Conservation (phyloP, 2,329 filamentous ascomycete genomes). For the Xylariaceae sp. region DNA sequence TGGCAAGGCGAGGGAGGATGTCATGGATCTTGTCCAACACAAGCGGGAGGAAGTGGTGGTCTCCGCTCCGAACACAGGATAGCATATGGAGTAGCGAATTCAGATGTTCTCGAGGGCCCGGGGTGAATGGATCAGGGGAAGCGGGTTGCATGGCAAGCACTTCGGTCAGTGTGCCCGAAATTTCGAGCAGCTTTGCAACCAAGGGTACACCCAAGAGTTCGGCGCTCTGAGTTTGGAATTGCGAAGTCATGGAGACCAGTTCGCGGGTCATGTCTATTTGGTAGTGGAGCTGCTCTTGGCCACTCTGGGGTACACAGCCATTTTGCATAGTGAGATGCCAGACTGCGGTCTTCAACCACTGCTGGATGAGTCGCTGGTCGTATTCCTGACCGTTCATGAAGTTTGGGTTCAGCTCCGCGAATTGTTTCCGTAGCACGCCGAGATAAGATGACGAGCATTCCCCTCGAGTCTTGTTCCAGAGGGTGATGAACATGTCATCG, state of each 20-base stretch:
- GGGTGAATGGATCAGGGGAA: slow-evolving; percentile 57
- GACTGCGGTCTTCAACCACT: slow-evolving; percentile 61
- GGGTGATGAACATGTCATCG: slow-evolving; percentile 58
- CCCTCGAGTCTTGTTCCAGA: slow-evolving; percentile 63
- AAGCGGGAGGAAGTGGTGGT: slow-evolving; percentile 73
- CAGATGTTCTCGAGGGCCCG: slow-evolving; percentile 70
- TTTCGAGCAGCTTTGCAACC: slow-evolving; percentile 77
- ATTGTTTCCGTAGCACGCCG: slow-evolving; percentile 57
- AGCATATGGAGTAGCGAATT: slow-evolving; percentile 65
- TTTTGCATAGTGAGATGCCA: slow-evolving; percentile 60
- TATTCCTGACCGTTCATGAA: slow-evolving; percentile 49
- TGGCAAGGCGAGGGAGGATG: slow-evolving; percentile 59
- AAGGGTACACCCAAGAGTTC: slow-evolving; percentile 72
- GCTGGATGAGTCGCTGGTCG: slow-evolving; percentile 56
- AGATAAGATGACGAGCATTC: slow-evolving; percentile 57
- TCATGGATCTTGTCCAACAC: slow-evolving; percentile 74
- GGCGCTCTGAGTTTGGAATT: slow-evolving; percentile 68
- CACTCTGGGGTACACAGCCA: slow-evolving; percentile 45
- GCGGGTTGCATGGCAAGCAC: slow-evolving; percentile 64
- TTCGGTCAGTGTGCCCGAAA: slow-evolving; percentile 69
- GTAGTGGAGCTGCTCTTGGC: slow-evolving; percentile 56
- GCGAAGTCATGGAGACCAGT: slow-evolving; percentile 62
- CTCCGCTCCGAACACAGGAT: slow-evolving; percentile 67
- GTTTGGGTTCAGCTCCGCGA: slow-evolving; percentile 51
- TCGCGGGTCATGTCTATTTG: slow-evolving; percentile 60